Conservation (phyloP, 257 asterid species). For the Solanum tarijense region DNA sequence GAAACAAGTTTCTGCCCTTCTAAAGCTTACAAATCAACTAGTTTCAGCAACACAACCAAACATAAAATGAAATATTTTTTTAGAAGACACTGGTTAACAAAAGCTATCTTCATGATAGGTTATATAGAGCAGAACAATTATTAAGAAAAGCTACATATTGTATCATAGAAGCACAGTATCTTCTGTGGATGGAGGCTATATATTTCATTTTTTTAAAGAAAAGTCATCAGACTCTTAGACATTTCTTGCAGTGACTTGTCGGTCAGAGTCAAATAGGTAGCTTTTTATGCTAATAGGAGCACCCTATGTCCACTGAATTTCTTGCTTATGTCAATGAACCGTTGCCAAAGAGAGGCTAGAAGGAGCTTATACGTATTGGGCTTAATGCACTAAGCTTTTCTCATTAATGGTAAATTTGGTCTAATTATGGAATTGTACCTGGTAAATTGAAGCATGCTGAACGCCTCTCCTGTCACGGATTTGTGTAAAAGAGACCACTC, state of each 20-base stretch:
- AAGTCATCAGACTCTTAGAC: background rate
- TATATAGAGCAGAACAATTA: background rate
- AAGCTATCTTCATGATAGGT: background rate
- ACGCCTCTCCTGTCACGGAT: background rate
- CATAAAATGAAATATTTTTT: background rate
- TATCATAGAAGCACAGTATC: background rate
- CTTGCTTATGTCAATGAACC: background rate
- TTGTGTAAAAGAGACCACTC: background rate
- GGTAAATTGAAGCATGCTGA: background rate
- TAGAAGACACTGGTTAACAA: background rate
- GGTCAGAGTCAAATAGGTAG: background rate
- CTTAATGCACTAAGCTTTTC: background rate
- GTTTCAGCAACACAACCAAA: background rate
- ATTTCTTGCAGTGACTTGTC: background rate
- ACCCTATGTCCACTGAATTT: background rate
- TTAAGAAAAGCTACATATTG: background rate
- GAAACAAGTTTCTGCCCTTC: background rate
- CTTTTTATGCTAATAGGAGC: background rate
- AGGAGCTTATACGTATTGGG: background rate
- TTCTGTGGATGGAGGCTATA: background rate
- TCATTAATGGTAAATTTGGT: background rate
- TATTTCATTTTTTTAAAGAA: background rate
- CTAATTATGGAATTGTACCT: background rate
- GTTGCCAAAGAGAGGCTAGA: background rate
- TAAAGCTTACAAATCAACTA: background rate